Base-by-base conservation (phyloP, 2,329 filamentous ascomycete species). In the Whalleya microplaca region DNA sequence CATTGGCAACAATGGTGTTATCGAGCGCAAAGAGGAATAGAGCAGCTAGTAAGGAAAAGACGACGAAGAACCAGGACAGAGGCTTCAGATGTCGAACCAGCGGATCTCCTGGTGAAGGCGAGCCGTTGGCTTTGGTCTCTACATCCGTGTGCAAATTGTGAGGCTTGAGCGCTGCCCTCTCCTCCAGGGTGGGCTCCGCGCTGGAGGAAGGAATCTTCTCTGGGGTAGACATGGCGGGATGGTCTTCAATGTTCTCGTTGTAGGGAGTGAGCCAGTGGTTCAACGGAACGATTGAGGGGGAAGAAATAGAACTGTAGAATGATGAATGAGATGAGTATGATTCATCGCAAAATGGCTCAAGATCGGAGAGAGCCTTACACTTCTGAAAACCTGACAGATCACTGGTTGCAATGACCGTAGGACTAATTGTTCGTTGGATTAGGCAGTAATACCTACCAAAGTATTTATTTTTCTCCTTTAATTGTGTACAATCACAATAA, bases 1-100 rank as follows among this genome's bases (percentile, higher is more conserved):
- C 70, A 59, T 78, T 76, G 1, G 78, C 79, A 1, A 71, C 70
- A 41, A 80, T 76, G 2, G 78, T 81, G 12, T 72, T 78, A 61
- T 76, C 74, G 16, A 75, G 66, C 3, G 70, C 70, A 53, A 68
- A 73, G 8, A 74, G 63, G 50, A 75, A 72, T 2, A 57, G 62
- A 1, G 62, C 64, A 2, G 68, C 64, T 19, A 64, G 64, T 2
- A 73, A 41, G 5, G 67, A 56, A 2, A 66, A 53, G 44, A 66
- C 59, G 3, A 69, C 66, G 6, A 68, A 37, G 41, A 42, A 16
- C 32, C 32, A 37, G 3, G 8, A 37, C 8, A 37, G 3, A 3
- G 32, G 32, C 10, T 37, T 37, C 32, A 37, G 32, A 5, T 37
- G 7, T 3, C 32, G 32, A 37, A 16, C 32, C 10, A 12, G 32